phyloP scores from a whole-genome alignment of 2,329 filamentous ascomycete genomes.

The Aspergillus bombycis region DNA sequence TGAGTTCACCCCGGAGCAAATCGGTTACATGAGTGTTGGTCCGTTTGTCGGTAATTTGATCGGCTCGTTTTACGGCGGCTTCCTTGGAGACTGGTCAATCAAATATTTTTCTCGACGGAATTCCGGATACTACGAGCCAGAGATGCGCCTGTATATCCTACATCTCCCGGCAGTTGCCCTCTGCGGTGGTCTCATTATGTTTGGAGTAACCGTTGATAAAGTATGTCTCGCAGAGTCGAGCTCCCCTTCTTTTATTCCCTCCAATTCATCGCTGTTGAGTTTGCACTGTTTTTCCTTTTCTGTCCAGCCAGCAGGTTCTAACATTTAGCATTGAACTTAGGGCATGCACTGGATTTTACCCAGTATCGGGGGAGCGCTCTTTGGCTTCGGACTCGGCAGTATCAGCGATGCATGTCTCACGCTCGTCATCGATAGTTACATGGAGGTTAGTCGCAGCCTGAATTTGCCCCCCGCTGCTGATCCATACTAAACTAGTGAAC shows the following conservation, averaged over 20 bases:
- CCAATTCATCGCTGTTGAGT: neutral
- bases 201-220: constrained; percentile 40
- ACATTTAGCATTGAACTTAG: constrained; percentile 26
- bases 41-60: constrained; percentile 46
- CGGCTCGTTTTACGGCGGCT: constrained; percentile 45
- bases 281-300: no score
- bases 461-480: neutral
- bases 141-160: constrained; percentile 49
- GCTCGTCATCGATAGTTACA: constrained; percentile 42
- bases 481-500: neutral
- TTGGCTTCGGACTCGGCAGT: constrained; percentile 44
- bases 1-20: constrained; percentile 33
- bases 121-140: constrained; percentile 52
- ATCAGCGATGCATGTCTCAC: constrained; percentile 43
- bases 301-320: neutral
- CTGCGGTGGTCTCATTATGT: constrained; percentile 49
- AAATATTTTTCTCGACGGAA: constrained; percentile 49
- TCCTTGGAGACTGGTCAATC: constrained; percentile 44
- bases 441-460: constrained; percentile 30
- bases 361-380: constrained; percentile 41
- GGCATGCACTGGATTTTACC: constrained; percentile 51
- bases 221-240: constrained; percentile 27
- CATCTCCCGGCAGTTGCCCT: constrained; percentile 42
- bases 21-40: constrained; percentile 37
- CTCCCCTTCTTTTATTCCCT: neutral